Conservation (phyloP, 2,329 filamentous ascomycete species). For the Rugonectria rugulosa region DNA sequence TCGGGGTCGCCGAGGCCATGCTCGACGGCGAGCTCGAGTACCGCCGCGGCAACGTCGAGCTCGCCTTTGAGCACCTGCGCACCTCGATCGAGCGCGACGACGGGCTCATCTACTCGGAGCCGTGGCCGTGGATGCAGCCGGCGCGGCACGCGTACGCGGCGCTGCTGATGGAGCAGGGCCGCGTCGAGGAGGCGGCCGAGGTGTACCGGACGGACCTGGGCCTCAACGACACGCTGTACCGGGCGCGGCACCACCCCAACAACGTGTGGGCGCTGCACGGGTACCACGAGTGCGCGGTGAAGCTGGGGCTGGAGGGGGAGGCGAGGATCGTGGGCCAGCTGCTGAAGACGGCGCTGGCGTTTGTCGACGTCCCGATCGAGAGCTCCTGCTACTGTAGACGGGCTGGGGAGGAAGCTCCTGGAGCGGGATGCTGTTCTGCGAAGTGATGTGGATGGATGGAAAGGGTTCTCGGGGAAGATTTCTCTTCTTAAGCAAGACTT, state of each 20-base stretch:
- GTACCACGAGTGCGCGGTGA: conserved; percentile 71
- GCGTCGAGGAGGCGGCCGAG: conserved; percentile 59
- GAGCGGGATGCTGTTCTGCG: conserved; percentile 3
- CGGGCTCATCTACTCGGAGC: conserved; percentile 71
- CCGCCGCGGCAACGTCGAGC: conserved; percentile 62
- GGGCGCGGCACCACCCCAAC: conserved; percentile 70
- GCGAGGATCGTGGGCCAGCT: conserved; percentile 49
- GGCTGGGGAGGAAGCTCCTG: conserved; percentile 6
- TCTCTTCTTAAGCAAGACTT: too few species aligned
- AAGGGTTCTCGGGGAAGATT: too few species aligned
- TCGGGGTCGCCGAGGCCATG: conserved; percentile 69
- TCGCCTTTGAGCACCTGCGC: conserved; percentile 65
- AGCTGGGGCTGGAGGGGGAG: conserved; percentile 51
- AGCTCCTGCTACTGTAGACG: conserved; percentile 39
- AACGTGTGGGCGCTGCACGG: conserved; percentile 79
- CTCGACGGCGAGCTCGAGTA: conserved; percentile 77
- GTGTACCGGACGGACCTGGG: conserved; percentile 69
- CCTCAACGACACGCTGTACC: conserved; percentile 62
- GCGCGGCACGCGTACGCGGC: conserved; percentile 73
- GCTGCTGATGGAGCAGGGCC: conserved; percentile 69
- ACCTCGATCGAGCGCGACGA: conserved; percentile 66
- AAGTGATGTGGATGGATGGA: background rate
- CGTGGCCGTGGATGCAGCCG: conserved; percentile 80
- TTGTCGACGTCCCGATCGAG: conserved; percentile 65
- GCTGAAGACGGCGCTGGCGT: conserved; percentile 59